Evolutionary conservation across 139 green algal genomes (phyloP), one percentile per base, ranked within the genome.

Genomic region (Tetradesmus obliquus): DNA sequence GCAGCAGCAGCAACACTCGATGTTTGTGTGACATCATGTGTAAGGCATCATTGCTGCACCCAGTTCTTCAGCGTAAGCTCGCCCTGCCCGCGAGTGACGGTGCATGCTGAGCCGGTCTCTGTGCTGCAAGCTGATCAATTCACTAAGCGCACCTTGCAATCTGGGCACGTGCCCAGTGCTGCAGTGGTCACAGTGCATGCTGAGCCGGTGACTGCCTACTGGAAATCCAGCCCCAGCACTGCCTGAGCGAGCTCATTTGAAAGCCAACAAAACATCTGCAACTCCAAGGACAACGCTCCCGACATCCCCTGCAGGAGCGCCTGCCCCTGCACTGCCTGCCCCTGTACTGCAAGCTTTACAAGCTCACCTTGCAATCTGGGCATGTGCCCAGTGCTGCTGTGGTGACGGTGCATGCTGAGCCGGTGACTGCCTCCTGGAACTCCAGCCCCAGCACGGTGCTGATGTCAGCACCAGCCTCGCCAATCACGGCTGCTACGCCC

Each of bases 171-270:
- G 57, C 57, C 57, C 57, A 66, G 57, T 66, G 60, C 8, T 71
- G 9, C 60, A 71, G 60, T 87, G 6, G 79, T 60, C n/a, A 95
- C 79, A 45, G 72, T 76, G 66, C 87, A 88, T 12, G 92, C 91
- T 19, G 66, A 89, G 10, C 93, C 93, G 13, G 88, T 88, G 22
- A 87, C 91, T 19, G 93, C 88, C 84, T 95, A 91, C 13, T 51
- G 79, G 62, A 95, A 82, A 55, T 91, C 82, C n/a, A 95, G 32
- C 51, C 93, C 93, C 58, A 95, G 79, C 20, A 95, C 93, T 45
- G 32, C 32, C 32, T 45, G 32, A 45, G 32, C 32, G 32, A 45
- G 32, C 32, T 45, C 32, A 45, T 45, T 45, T 45, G 32, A 45
- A 45, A 45, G 32, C 32, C 32, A 45, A 45, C 32, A 45, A 45